Base-by-base conservation (phyloP, 495 filamentous ascomycete species). In the Neurospora tetraspora region DNA sequence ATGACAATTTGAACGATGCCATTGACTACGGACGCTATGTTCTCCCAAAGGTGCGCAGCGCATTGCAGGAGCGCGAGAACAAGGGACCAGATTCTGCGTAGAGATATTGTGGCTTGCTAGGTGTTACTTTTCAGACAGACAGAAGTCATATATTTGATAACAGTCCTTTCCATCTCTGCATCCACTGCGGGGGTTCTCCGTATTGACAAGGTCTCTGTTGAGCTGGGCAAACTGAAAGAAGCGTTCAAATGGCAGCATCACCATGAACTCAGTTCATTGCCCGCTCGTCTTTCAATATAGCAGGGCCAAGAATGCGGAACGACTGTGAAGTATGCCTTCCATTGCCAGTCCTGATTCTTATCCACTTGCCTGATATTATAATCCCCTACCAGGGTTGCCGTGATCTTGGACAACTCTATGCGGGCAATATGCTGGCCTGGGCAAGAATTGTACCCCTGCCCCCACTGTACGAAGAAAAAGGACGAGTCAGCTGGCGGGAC, bases 1-100 rank as follows among this genome's bases (percentile, higher is more conserved):
- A 87, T 75, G 85, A 88, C 72, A 88, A 87, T 65, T 78, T 86
- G 7, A 85, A 87, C 71, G 85, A 87, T 76, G 85, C 85, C 1
- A 84, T 87, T 69, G 85, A 87, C 71, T 87, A 87, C 74, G 86
- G 85, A 5, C 82, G 85, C 0, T 86, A 83, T 72, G 71, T 88
- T 1, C 71, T 88, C 39, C 86, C 85, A 1, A 74, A 69, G 34
- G 86, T 88, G 11, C 82, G 84, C 11, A 78, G 81, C 71, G 81
- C 53, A 36, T 69, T 87, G 74, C 71, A 82, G 76, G 78, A 84
- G 71, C 75, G 53, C 53, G 14, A 61, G 27, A 34, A 34, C 27
- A 14, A 34, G 78, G 61, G 76, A 75, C 5, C 38, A 18, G 18
- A 39, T 34, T 61, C 53, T 61, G 23, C 27, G 53, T 61, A 34